Conservation (phyloP, 192 early-diverging fungal species). For the Linderina pennispora region DNA sequence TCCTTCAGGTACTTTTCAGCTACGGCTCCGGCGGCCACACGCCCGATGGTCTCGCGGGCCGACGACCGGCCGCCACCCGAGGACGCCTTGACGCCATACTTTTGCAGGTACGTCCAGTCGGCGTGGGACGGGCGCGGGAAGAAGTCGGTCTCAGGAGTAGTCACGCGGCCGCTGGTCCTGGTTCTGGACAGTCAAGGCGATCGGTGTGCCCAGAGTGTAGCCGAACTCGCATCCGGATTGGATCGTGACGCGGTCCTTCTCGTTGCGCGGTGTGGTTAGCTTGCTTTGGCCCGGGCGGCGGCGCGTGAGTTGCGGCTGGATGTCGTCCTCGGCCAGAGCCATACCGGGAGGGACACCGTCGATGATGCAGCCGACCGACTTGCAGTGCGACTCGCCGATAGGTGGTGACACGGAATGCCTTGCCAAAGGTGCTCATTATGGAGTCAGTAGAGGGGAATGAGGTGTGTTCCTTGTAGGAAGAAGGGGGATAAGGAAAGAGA, state of each 20-base stretch:
- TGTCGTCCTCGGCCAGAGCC: conserved; percentile 78
- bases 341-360: conserved; percentile 97
- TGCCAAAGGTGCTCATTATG: conserved; percentile 80
- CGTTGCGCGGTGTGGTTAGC: conserved; percentile 95
- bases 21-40: conserved; percentile 93
- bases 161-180: conserved; percentile 95
- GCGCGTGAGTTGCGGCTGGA: conserved; percentile 89
- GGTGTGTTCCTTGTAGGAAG: not conserved
- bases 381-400: conserved; percentile 99
- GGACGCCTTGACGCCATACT: conserved; percentile 94
- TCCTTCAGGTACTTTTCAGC: conserved; percentile 94
- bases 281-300: conserved; percentile 93
- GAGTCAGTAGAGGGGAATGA: not conserved
- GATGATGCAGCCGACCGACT: conserved; percentile 93
- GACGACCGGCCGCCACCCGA: conserved; percentile 90
- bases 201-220: conserved; percentile 90
- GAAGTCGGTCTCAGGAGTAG: conserved; percentile 91
- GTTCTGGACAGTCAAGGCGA: conserved; percentile 87
- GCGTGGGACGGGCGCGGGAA: conserved; percentile 97
- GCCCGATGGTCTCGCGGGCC: conserved; percentile 94
- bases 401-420: conserved; percentile 81
- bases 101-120: conserved; percentile 95
- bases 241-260: conserved; percentile 90
- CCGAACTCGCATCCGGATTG: conserved; percentile 92
- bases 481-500: not conserved